A percentile compares a stretch with the other conserved stretches of the same genome.
Conservation (phyloP, 2,329 filamentous ascomycete species). For the Cytospora piceicola region DNA sequence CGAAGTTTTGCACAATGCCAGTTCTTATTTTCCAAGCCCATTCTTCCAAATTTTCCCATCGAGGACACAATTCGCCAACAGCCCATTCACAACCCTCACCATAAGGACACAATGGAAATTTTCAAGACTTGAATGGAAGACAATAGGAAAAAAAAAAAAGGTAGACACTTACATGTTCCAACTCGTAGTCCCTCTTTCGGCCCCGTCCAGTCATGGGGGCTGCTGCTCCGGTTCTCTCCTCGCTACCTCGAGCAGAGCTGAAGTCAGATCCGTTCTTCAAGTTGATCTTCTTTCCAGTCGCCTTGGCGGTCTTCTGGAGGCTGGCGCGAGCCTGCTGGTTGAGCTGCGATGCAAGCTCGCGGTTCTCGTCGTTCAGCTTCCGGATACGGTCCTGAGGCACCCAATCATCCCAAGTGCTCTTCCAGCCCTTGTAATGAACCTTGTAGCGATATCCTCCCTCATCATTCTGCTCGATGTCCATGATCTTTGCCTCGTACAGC, state of each 20-base stretch:
- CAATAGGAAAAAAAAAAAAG: slow-evolving; percentile 31
- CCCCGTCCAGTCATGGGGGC: slow-evolving; percentile 66
- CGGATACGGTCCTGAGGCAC: slow-evolving; percentile 90
- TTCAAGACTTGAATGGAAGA: slow-evolving; percentile 8
- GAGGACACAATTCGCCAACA: neutral
- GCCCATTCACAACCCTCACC: neutral
- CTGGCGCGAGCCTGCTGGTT: slow-evolving; percentile 68
- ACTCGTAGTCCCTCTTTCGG: slow-evolving; percentile 76
- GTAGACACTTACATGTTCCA: slow-evolving; percentile 72
- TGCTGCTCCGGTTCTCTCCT: slow-evolving; percentile 70
- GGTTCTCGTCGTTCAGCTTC: slow-evolving; percentile 94
- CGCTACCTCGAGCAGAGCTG: slow-evolving; percentile 72
- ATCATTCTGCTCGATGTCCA: slow-evolving; percentile 74
- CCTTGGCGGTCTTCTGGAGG: slow-evolving; percentile 51
- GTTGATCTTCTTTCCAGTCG: slow-evolving; percentile 43
- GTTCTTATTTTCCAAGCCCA: neutral
- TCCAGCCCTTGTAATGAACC: slow-evolving; percentile 99
- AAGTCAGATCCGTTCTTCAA: slow-evolving; percentile 62
- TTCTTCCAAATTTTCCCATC: slow-evolving; percentile 1
- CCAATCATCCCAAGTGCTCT: slow-evolving; percentile 99
- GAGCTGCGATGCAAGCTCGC: slow-evolving; percentile 78
- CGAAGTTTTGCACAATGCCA: neutral
- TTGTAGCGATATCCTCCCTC: slow-evolving; percentile 81
- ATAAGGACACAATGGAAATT: slow-evolving; percentile 12
- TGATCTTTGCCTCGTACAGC: slow-evolving; percentile 95